Evolutionary conservation across 1,139 yeast genomes (phyloP).

Genomic region (Zygoascus sp.): DNA sequence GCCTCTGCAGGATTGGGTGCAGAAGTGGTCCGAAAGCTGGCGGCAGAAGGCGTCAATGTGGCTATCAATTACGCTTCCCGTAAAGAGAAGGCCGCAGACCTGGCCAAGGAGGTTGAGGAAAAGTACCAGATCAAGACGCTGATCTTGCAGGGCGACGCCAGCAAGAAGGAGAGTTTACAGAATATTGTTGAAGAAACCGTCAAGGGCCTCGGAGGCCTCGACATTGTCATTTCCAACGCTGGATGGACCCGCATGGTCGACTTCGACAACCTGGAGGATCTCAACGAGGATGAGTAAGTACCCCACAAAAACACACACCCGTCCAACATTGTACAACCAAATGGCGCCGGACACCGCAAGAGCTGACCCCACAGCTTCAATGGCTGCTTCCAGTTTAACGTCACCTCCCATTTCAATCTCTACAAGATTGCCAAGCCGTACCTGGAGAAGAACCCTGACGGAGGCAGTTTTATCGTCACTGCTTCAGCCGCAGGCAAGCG

Average conservation of each 20-base stretch:
- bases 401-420: slow-evolving; percentile 37
- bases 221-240: slow-evolving; percentile 33
- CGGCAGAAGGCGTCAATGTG: slow-evolving; percentile 28
- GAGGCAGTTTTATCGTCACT: slow-evolving; percentile 39
- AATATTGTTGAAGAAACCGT: slow-evolving; percentile 25
- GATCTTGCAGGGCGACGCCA: slow-evolving; percentile 25
- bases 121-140: slow-evolving; percentile 22
- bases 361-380: slow-evolving; percentile 11
- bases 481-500: slow-evolving; percentile 40
- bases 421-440: slow-evolving; percentile 36
- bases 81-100: slow-evolving; percentile 29
- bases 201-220: slow-evolving; percentile 27
- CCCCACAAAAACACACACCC: neutral
- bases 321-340: neutral
- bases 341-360: neutral
- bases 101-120: slow-evolving; percentile 25
- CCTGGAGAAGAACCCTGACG: slow-evolving; percentile 34
- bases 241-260: slow-evolving; percentile 28
- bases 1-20: slow-evolving; percentile 34
- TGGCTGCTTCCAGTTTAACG: slow-evolving; percentile 27
- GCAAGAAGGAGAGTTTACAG: slow-evolving; percentile 23
- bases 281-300: slow-evolving; percentile 26
- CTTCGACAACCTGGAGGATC: slow-evolving; percentile 23
- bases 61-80: slow-evolving; percentile 36
- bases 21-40: slow-evolving; percentile 26